phyloP scores from a whole-genome alignment of 768 basidiomycete genomes.

The Lepiota subincarnata region DNA sequence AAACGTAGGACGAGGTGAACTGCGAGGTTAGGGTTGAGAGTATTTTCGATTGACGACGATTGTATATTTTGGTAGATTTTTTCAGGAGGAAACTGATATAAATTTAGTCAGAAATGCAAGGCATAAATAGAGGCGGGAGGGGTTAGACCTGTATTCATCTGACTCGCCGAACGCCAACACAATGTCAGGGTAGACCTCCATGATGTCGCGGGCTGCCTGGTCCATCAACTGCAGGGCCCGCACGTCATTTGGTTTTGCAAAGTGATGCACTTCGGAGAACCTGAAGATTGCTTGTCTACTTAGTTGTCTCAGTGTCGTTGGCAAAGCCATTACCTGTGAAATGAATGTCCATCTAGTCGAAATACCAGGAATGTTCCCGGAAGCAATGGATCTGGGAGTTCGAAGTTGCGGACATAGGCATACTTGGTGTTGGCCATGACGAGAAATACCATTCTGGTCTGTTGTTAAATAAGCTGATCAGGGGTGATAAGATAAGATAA shows the following conservation, averaged over 20 bases:
- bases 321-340: constrained; percentile 66
- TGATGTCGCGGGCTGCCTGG: constrained; percentile 72
- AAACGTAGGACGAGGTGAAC: constrained; percentile 90
- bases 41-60: constrained; percentile 84
- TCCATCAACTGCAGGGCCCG: constrained; percentile 91
- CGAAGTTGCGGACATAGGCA: constrained; percentile 86
- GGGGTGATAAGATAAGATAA: constrained; percentile 7
- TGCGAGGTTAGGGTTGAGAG: constrained; percentile 76
- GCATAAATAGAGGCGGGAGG: neutral
- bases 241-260: constrained; percentile 88
- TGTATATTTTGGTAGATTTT: constrained; percentile 72
- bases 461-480: neutral
- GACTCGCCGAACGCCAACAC: constrained; percentile 92
- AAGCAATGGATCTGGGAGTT: constrained; percentile 82
- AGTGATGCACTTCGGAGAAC: constrained; percentile 79
- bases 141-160: constrained; percentile 86
- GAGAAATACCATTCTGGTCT: neutral
- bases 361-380: constrained; percentile 82
- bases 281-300: constrained; percentile 34
- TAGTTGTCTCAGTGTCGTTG: neutral
- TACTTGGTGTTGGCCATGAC: constrained; percentile 91
- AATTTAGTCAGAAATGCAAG: neutral
- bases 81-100: constrained; percentile 76
- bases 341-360: constrained; percentile 89
- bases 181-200: constrained; percentile 82